phyloP scores from a whole-genome alignment of 2,329 filamentous ascomycete genomes.

The Coleophoma cylindrospora region DNA sequence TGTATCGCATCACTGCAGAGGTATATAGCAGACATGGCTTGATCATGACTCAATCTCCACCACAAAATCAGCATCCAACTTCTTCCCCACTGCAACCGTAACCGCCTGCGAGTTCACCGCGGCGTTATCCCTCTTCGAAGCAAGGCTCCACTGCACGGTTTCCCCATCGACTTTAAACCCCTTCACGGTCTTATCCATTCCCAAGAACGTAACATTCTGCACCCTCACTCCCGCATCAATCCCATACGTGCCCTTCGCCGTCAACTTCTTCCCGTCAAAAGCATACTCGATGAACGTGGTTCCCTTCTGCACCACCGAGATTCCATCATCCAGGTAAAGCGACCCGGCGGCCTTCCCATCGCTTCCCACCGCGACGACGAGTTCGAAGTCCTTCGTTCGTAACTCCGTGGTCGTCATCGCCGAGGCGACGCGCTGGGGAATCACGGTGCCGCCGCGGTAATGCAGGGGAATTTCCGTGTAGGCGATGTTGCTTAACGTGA shows the following conservation, averaged over 20 bases:
- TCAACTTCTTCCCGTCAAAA: constrained; percentile 45
- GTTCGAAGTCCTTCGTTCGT: constrained; percentile 61
- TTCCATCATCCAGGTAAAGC: constrained; percentile 76
- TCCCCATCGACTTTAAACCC: not conserved
- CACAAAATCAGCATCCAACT: too few relatives aligned
- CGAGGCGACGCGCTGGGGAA: constrained; percentile 51
- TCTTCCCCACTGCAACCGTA: too few relatives aligned
- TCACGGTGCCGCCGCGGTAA: constrained; percentile 58
- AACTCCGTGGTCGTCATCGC: constrained; percentile 61
- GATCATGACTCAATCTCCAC: too few relatives aligned
- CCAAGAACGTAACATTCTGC: constrained; percentile 45
- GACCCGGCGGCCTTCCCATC: constrained; percentile 60
- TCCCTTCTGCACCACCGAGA: constrained; percentile 52
- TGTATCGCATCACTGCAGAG: too few relatives aligned
- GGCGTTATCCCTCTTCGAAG: too few relatives aligned
- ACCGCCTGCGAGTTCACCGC: too few relatives aligned
- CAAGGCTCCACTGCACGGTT: not conserved
- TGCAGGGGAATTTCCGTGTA: constrained; percentile 58
- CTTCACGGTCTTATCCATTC: constrained; percentile 10
- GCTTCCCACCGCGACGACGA: constrained; percentile 61
- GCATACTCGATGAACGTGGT: constrained; percentile 55
- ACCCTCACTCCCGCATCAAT: constrained; percentile 41
- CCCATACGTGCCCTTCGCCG: constrained; percentile 46
- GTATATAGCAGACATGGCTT: too few relatives aligned
- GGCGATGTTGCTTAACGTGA: constrained; percentile 34